Conservation (phyloP, 768 basidiomycete genomes). For the Coprinopsis strossmayeri region DNA sequence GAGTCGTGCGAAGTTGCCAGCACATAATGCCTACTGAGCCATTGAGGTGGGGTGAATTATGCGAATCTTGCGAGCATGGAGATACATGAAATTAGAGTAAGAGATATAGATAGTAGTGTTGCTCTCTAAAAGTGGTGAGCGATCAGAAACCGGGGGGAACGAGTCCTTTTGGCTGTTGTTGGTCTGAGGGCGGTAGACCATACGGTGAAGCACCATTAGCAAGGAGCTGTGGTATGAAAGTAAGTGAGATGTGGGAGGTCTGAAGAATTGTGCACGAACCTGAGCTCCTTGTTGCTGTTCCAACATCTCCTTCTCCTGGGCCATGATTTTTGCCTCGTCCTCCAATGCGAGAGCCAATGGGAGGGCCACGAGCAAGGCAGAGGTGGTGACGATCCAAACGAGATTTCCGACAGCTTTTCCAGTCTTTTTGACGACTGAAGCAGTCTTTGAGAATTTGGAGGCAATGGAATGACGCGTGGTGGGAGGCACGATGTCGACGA, state of each 20-base stretch:
- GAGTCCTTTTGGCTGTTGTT: conserved; percentile 51
- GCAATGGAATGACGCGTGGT: conserved; percentile 74
- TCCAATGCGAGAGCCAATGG: conserved; percentile 91
- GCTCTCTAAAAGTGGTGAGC: background rate
- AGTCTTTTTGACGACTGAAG: conserved; percentile 57
- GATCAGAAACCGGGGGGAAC: conserved; percentile 80
- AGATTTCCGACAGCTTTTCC: conserved; percentile 77
- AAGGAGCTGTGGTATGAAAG: conserved; percentile 55
- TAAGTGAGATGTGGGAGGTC: conserved; percentile 10
- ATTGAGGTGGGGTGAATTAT: background rate
- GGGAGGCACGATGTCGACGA: conserved; percentile 95
- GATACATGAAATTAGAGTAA: conserved; percentile 11
- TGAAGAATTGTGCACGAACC: conserved; percentile 34
- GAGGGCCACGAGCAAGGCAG: conserved; percentile 87
- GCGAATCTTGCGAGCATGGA: background rate
- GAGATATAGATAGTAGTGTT: conserved; percentile 8
- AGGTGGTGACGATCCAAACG: conserved; percentile 94
- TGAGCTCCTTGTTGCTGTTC: conserved; percentile 92
- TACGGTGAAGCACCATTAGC: conserved; percentile 47
- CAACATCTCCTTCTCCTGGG: conserved; percentile 90
- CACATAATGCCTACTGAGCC: background rate
- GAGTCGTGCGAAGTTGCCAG: background rate
- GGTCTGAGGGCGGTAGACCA: conserved; percentile 25
- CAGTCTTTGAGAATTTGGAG: conserved; percentile 51
- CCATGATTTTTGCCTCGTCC: conserved; percentile 91